Base-by-base conservation (phyloP, 139 green algal species). In the Yamagishiella unicocca region DNA sequence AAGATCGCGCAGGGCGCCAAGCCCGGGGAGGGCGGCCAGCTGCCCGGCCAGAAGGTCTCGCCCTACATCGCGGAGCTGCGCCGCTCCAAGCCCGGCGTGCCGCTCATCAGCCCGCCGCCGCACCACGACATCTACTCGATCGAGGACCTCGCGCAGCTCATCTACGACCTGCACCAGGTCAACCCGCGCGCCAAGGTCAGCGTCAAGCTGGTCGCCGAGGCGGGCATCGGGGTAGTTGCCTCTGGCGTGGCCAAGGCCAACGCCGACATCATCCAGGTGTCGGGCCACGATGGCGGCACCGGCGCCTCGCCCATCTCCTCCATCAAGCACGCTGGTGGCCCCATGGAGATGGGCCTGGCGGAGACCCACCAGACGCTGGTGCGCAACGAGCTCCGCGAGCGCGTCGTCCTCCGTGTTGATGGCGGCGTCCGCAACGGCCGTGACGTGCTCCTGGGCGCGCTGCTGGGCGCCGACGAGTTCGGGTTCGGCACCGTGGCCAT, bases 111-210 rank as follows among this genome's bases (percentile, higher is more conserved):
- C 8, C 98, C 98, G 9, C 98, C 98, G 0, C 98, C 98, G 21
- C 98, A 99, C 95, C 98, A 99, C 91, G 98, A 99, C 95, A 99
- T 99, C 93, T 99, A 99, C 95, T 99, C 97, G 81, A 99, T 99
- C 82, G 98, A 99, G 95, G 98, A 99, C 87, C 95, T 99, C 61
- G 96, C 98, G 19, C 98, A 99, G 95, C 97, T 99, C 85, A 99
- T 99, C 94, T 99, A 97, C 70, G 98, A 99, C 90, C 94, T 99
- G 54, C 94, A 95, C 84, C 85, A 92, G 89, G 93, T 99, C 79
- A 98, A 97, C 87, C 89, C 95, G 25, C 50, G 88, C 17, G 95
- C 96, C 87, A 98, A 97, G 93, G 98, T 99, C 35, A 97, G 92
- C 4, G 98, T 99, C 58, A 99, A 99, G 96, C 95, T 99, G 73